These are phyloP conservation scores for Curvularia spicifera DNA, from an alignment of 2,329 filamentous ascomycete species.

Conservation along the genomic window DNA sequence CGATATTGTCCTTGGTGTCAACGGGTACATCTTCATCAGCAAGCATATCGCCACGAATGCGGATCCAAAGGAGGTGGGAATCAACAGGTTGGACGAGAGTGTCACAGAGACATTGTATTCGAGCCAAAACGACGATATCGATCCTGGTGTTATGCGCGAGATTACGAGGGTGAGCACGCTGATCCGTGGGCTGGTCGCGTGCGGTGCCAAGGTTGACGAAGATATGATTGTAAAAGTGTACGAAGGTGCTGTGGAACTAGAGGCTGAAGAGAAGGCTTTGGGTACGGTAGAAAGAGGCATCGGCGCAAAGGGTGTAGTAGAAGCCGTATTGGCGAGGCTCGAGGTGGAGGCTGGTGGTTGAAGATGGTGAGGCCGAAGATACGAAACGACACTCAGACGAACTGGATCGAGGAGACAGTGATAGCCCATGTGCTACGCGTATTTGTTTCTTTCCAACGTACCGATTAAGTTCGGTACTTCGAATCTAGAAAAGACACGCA, in stretches of 20 bases:
- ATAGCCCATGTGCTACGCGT: background rate
- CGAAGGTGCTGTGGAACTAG: conserved; percentile 78
- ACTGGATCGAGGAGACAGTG: background rate
- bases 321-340: conserved; percentile 38
- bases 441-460: background rate
- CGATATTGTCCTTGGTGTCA: conserved; percentile 89
- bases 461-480: background rate
- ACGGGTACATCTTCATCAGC: conserved; percentile 95
- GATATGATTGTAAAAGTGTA: conserved; percentile 85
- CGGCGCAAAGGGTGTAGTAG: conserved; percentile 43
- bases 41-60: conserved; percentile 73
- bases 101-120: conserved; percentile 88
- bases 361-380: background rate
- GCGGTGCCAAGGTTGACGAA: conserved; percentile 85
- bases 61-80: conserved; percentile 63
- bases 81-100: conserved; percentile 87
- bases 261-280: conserved; percentile 64
- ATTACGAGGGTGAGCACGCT: conserved; percentile 84
- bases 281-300: conserved; percentile 52
- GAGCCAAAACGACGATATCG: conserved; percentile 89
- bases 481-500: background rate
- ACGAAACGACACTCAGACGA: background rate
- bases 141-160: conserved; percentile 78
- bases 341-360: conserved; percentile 36
- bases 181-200: conserved; percentile 81